A percentile compares a stretch with the other conserved stretches of the same genome.
Evolutionary conservation across 2,329 filamentous ascomycete species (phyloP).

Genomic region (Ambrosiella beaveri): DNA sequence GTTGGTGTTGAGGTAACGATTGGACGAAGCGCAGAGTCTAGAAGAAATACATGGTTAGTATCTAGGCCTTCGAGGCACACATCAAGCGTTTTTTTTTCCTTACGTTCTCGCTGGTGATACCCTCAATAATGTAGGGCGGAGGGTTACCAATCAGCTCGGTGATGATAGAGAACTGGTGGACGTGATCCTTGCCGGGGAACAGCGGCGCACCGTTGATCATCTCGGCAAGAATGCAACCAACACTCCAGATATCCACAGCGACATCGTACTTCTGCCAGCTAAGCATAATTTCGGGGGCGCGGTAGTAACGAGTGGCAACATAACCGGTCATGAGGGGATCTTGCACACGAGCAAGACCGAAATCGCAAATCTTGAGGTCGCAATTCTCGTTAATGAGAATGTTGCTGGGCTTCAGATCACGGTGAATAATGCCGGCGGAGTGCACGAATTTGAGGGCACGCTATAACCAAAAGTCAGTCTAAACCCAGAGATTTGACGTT

Average conservation of each 20-base stretch:
- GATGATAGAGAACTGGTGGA: constrained; percentile 99
- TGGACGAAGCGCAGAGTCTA: constrained; percentile 94
- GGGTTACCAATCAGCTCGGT: constrained; percentile 92
- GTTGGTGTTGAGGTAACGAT: constrained; percentile 84
- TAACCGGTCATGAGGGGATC: constrained; percentile 99
- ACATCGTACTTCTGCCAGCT: constrained; percentile 99
- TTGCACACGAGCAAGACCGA: constrained; percentile 90
- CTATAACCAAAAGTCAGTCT: constrained; percentile 27
- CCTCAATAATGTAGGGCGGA: constrained; percentile 95
- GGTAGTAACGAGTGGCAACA: constrained; percentile 96
- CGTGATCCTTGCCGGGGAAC: constrained; percentile 97
- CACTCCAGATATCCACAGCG: constrained; percentile 98
- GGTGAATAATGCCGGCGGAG: constrained; percentile 92
- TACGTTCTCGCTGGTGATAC: constrained; percentile 95
- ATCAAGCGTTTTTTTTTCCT: constrained; percentile 20
- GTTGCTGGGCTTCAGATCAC: constrained; percentile 95
- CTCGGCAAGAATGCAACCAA: constrained; percentile 96
- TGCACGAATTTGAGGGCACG: constrained; percentile 98
- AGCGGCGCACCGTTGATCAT: constrained; percentile 98
- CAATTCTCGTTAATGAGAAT: constrained; percentile 99
- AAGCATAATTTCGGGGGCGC: constrained; percentile 98
- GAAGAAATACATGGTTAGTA: background rate
- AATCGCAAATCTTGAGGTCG: constrained; percentile 98
- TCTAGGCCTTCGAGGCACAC: background rate
- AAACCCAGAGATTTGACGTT: background rate